phyloP scores from a whole-genome alignment of 805 yeast genomes.

The Kuraishia capsulata region DNA sequence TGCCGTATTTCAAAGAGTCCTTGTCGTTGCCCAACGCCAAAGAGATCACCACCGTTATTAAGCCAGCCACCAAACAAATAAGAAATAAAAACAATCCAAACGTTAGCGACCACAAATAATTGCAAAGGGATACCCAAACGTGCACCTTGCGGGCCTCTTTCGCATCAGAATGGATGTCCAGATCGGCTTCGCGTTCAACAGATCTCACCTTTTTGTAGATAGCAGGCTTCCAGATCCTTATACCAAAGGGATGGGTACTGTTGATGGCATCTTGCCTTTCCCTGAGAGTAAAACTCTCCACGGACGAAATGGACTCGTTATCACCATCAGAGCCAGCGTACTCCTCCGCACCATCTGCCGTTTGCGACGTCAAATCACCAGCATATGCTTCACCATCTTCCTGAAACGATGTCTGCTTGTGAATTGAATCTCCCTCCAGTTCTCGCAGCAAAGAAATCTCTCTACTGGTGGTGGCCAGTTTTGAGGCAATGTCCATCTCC shows the following conservation, averaged over 20 bases:
- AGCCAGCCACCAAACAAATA: conserved; percentile 42
- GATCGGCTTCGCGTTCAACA: conserved; percentile 84
- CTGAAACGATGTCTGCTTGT: conserved; percentile 1
- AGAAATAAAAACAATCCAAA: conserved; percentile 58
- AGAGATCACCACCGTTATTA: conserved; percentile 32
- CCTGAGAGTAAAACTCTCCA: conserved; percentile 79
- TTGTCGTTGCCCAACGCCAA: conserved; percentile 33
- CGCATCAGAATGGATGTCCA: conserved; percentile 78
- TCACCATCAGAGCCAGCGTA: conserved; percentile 22
- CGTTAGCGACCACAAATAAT: conserved; percentile 63
- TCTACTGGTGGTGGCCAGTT: conserved; percentile 12
- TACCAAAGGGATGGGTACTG: conserved; percentile 96
- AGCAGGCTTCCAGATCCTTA: conserved; percentile 98
- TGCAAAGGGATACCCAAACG: conserved; percentile 57
- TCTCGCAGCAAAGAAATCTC: conserved; percentile 16
- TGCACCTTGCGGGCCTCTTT: conserved; percentile 41
- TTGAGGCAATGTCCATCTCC: conserved; percentile 18
- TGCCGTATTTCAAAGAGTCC: conserved; percentile 53
- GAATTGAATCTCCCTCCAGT: conserved; percentile 15
- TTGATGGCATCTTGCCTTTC: conserved; percentile 96
- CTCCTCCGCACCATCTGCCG: conserved; percentile 8
- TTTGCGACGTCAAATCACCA: conserved; percentile 1
- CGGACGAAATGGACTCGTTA: conserved; percentile 31
- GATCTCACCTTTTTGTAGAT: conserved; percentile 87
- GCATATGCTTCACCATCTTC: conserved; percentile 9